phyloP scores from a whole-genome alignment of 768 basidiomycete species.

The Russula sp. region DNA sequence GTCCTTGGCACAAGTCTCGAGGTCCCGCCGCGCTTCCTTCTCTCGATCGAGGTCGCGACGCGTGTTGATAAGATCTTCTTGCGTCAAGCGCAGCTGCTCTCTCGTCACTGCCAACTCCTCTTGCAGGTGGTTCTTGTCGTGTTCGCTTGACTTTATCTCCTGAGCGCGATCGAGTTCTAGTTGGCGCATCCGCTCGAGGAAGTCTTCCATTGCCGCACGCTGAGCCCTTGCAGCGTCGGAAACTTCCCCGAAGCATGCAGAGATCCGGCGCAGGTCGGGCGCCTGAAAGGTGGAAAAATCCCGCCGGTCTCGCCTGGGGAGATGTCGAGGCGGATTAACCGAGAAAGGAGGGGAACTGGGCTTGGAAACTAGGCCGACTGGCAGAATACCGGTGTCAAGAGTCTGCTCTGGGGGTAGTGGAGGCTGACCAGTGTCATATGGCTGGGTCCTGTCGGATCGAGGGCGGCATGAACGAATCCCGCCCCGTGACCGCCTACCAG shows the following conservation, averaged over 20 bases:
- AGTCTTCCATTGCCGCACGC: background rate
- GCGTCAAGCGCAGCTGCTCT: background rate
- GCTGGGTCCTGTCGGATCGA: background rate
- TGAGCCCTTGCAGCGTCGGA: background rate
- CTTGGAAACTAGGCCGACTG: no score
- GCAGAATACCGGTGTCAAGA: no score
- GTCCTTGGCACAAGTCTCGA: background rate
- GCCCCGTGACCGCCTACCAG: background rate
- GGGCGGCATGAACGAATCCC: no score
- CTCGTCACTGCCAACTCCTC: background rate
- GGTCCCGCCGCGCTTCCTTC: background rate
- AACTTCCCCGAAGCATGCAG: background rate
- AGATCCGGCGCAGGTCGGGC: background rate
- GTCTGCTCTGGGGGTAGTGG: background rate
- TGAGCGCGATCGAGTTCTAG: background rate
- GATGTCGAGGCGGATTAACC: background rate
- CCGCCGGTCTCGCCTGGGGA: background rate
- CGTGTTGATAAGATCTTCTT: background rate
- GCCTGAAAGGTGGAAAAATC: background rate
- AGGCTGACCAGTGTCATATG: conserved; percentile 1
- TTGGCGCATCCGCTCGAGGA: background rate
- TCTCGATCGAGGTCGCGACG: no score
- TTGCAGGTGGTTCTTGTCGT: background rate
- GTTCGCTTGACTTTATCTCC: background rate
- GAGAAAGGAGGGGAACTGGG: no score